Percentiles rank a stretch among this genome's conserved stretches.
These are phyloP conservation scores for Diaporthe helianthi DNA, from an alignment of 2,329 filamentous ascomycete species.

Conservation along the genomic window DNA sequence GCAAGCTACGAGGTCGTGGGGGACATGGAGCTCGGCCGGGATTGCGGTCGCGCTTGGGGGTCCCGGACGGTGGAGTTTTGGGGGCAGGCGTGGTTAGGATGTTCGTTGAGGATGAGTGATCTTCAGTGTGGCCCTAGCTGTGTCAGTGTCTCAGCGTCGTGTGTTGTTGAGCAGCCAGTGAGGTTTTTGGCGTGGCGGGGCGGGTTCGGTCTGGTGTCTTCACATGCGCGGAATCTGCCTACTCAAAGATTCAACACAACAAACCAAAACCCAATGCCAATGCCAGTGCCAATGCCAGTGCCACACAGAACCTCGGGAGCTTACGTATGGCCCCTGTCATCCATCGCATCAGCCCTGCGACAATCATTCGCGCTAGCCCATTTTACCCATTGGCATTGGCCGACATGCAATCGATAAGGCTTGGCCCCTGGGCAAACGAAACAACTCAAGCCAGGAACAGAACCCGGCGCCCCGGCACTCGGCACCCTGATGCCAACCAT, in stretches of 20 bases:
- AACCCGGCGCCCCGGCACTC: not conserved
- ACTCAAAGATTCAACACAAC: slow-evolving; percentile 9
- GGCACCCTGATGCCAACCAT: not conserved
- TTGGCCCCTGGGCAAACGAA: slow-evolving; percentile 8
- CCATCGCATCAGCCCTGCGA: slow-evolving; percentile 19
- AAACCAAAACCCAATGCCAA: slow-evolving; percentile 11
- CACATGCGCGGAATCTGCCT: slow-evolving; percentile 30
- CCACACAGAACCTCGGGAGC: not conserved
- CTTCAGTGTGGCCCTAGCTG: not conserved
- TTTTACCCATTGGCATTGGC: not conserved
- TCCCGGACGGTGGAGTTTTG: not conserved
- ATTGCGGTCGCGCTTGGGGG: not conserved
- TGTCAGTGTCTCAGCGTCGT: not conserved
- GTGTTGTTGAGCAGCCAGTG: slow-evolving; percentile 17
- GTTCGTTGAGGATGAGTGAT: not conserved
- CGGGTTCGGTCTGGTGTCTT: slow-evolving; percentile 27
- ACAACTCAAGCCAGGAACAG: not conserved
- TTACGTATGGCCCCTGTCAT: slow-evolving; percentile 6
- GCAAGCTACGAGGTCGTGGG: slow-evolving; percentile 32
- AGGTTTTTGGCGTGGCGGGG: not conserved
- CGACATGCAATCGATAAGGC: slow-evolving; percentile 17
- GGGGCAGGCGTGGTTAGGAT: not conserved
- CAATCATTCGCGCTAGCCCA: not conserved
- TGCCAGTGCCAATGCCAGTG: too few species aligned
- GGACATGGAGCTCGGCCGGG: slow-evolving; percentile 15